Evolutionary conservation across 1,284 basidiomycete species (phyloP), one percentile per base, ranked within the genome.

Genomic region (Heterobasidion parviporum): DNA sequence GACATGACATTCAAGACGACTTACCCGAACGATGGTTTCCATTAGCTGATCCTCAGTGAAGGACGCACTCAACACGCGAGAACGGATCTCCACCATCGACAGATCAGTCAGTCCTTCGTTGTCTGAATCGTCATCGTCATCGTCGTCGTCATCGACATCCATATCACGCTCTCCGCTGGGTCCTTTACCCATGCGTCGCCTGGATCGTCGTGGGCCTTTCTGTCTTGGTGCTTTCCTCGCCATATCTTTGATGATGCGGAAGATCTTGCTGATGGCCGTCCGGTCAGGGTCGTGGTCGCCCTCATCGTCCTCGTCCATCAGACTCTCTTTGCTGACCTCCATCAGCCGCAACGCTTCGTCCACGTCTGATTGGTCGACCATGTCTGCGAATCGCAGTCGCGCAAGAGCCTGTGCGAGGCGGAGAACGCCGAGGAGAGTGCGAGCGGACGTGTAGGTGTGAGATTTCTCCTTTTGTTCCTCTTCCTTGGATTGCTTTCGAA

Each of bases 291-390:
- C 86, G 38, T 73, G 73, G 34, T 71, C 71, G 6, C 70, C 71
- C 26, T 82, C 81, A 16, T 87, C 83, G 54, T 84, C 81, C 46
- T 95, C 91, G 50, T 93, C 89, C 59, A 85, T 79, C 62, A 99
- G 74, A 64, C 85, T 91, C 63, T 92, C 89, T 72, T 99, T 99
- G 73, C 89, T 93, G 60, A 92, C 93, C 61, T 96, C 93, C 92
- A 99, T 98, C 60, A 99, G 75, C 38, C 97, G 85, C 57, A 99
- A 75, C 1, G 97, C 97, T 74, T 99, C 97, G 68, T 99, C 94
- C 5, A 99, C 95, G 67, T 99, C 97, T 53, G 82, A 80, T 57
- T 87, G 82, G 52, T 86, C 85, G 33, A 99, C 97, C 8, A 73
- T 72, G 63, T 87, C 82, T 51, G 90, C 83, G 72, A 89, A 92